Base-by-base conservation (phyloP, 2,329 filamentous ascomycete species). In the Fonsecaea nubica region DNA sequence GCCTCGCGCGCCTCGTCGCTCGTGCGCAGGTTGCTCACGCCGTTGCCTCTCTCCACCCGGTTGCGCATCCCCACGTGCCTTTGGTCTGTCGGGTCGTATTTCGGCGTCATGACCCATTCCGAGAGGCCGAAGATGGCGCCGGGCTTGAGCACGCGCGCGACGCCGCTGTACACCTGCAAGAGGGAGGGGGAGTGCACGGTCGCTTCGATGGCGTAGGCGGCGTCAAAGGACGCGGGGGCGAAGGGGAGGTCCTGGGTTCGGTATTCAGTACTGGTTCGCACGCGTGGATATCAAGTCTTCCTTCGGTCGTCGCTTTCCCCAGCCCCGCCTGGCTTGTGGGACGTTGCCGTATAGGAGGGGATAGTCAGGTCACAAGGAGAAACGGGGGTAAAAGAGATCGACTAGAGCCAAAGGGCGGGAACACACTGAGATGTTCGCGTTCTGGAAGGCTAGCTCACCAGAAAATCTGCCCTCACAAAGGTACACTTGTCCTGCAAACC, bases 21-120 rank as follows among this genome's bases (percentile, higher is more conserved):
- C 2, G 70, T 70, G n/a, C 63, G 67, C 71, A 77, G 67, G 52
- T 73, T 74, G 8, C 67, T 61, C 42, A 77, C 69, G 4, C 69
- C 74, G 52, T 75, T 73, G 25, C 75, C 75, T 5, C 72, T 64
- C 56, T 77, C 75, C 30, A 77, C 72, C 1, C 68, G 67, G 15
- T 73, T 68, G 10, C 75, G 70, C 33, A 76, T 73, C 1, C 58
- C 63, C 12, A 71, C 62, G 61, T 76, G 75, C 9, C 63, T 25
- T 7, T 65, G 45, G 57, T 75, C 69, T 15, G 48, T 52, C 2
- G 70, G 67, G 65, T 77, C 72, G 45, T 71, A 76, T 12, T 58
- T 64, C 33, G 73, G 71, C 10, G 74, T 77, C 59, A 76, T 71
- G 50, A 76, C 71, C 75, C 75, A 75, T 57, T 77, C 75, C 32